Evolutionary conservation across 2,329 filamentous ascomycete genomes (phyloP).

Genomic region (Calonectria naviculata): DNA sequence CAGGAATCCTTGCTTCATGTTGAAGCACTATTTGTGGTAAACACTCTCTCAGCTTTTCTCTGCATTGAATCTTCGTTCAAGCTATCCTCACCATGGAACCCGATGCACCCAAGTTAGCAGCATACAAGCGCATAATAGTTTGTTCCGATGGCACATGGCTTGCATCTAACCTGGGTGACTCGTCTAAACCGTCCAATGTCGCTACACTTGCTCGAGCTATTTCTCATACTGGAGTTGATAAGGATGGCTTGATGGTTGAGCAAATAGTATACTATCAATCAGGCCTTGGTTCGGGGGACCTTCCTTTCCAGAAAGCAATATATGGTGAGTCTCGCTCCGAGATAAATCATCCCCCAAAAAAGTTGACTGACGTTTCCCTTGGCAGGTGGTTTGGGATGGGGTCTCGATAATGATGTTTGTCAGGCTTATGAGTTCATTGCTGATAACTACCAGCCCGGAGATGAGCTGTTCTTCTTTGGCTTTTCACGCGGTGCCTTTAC

Average conservation of each 20-base stretch:
- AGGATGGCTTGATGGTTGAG: neutral
- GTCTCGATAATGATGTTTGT: neutral
- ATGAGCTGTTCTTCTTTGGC: neutral
- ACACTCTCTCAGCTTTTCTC: too few species aligned
- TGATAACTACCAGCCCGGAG: neutral
- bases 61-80: too few species aligned
- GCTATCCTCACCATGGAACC: neutral
- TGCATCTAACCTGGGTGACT: neutral
- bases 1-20: too few species aligned
- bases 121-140: neutral
- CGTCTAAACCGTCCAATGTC: neutral
- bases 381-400: neutral
- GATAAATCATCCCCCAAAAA: neutral
- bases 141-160: neutral
- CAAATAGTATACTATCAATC: neutral
- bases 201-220: neutral
- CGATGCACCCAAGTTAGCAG: neutral
- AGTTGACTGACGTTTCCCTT: neutral
- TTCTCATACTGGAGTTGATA: neutral
- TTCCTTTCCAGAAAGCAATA: neutral
- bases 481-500: neutral
- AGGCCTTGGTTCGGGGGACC: neutral
- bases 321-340: neutral
- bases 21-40: too few species aligned
- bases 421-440: neutral